Evolutionary conservation across 108 stramenopile genomes (phyloP).

Genomic region (Cyclotella distinguenda): DNA sequence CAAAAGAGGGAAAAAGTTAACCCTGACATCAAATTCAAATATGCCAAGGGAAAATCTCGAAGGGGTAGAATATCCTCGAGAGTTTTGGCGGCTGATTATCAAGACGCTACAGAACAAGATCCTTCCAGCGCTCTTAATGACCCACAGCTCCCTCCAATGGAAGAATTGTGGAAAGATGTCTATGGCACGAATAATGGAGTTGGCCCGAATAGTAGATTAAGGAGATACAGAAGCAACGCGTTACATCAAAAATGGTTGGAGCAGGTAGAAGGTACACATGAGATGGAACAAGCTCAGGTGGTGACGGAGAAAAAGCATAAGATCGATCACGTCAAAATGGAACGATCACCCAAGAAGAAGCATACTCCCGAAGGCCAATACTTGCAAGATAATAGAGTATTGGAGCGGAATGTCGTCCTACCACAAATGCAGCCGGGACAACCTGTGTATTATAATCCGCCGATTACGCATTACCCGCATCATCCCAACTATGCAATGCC

Average conservation of each 20-base stretch:
- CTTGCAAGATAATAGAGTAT: constrained; percentile 6
- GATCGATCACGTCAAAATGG: neutral
- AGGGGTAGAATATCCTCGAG: constrained; percentile 29
- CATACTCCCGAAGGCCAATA: constrained; percentile 1
- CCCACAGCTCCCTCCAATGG: constrained; percentile 11
- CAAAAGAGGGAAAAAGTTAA: constrained; percentile 39
- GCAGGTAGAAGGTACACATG: neutral
- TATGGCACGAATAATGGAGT: constrained; percentile 34
- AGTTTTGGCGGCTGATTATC: constrained; percentile 13
- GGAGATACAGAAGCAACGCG: constrained; percentile 12
- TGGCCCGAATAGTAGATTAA: constrained; percentile 28
- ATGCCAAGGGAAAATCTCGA: constrained; percentile 16
- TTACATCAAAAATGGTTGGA: constrained; percentile 19
- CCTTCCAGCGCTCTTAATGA: neutral
- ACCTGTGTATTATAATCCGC: constrained; percentile 1
- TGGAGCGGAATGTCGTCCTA: neutral
- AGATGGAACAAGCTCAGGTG: neutral
- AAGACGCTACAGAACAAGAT: neutral
- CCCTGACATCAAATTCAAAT: constrained; percentile 29
- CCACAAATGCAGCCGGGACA: neutral
- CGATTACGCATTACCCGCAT: neutral
- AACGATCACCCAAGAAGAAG: constrained; percentile 1
- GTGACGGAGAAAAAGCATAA: neutral
- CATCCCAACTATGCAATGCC: constrained; percentile 3
- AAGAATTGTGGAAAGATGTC: constrained; percentile 27